Evolutionary conservation across 208 protist genomes (phyloP), one percentile per base, ranked within the genome.

Genomic region (Angomonas ambiguus): DNA sequence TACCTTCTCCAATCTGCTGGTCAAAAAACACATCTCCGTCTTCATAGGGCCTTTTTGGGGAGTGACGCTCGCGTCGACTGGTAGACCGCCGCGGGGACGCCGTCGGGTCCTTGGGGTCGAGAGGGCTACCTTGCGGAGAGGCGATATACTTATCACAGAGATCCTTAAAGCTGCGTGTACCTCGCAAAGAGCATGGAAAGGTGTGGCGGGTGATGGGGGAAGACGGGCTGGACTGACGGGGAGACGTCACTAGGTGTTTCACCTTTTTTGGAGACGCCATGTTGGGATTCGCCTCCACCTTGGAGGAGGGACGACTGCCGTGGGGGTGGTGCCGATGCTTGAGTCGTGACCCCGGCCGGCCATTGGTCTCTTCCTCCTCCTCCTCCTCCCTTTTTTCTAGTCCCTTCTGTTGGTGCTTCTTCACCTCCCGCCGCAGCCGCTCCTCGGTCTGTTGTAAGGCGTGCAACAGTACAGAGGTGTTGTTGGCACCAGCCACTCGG

Each of bases 111-210:
- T 28, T 27, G 6, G 8, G 51, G 24, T 30, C 2, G 51, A 30
- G 51, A 22, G 51, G 51, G 24, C 51, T 58, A 28, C 51, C 24
- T 2, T 41, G 27, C 28, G 16, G 55, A 24, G 55, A 25, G 1
- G 55, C 13, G 24, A 28, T 6, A 18, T 61, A 61, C 55, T 61
- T 61, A 6, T 41, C 24, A 5, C 18, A 22, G 27, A 61, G 28
- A 6, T 25, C 5, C 27, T 32, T 34, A 32, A 41, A 1, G 55
- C 27, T 61, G 28, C 27, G 55, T n/a, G 11, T 11, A n/a, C 22
- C 22, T 45, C 34, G 48, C 25, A 62, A 42, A 16, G 65, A 70
- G 55, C 65, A 70, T 4, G 65, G 65, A 30, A 70, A 49, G 1
- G 49, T 45, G 42, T 70, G 65, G 2, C 65, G 53, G 4, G 65